Evolutionary conservation across 495 filamentous ascomycete species (phyloP).

Genomic region (Cladorrhinum samala): DNA sequence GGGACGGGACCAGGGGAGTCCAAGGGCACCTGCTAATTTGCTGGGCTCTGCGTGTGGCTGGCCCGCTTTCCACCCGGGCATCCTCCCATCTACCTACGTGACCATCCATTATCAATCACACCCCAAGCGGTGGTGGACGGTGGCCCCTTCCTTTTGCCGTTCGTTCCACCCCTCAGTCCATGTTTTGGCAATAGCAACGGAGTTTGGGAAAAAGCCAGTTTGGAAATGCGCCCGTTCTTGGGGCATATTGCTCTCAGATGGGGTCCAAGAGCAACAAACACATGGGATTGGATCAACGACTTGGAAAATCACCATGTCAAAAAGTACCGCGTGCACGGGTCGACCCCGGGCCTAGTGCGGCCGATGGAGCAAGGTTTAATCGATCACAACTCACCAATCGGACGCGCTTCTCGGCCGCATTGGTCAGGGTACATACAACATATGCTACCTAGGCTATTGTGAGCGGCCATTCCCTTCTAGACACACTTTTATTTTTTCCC

Average conservation of each 20-base stretch:
- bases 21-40: neutral
- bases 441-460: too few species aligned
- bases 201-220: too few species aligned
- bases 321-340: conserved; percentile 30
- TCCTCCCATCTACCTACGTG: too few species aligned
- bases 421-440: too few species aligned
- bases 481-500: neutral
- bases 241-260: too few species aligned
- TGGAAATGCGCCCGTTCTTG: too few species aligned
- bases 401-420: too few species aligned
- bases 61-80: neutral
- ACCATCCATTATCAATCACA: neutral
- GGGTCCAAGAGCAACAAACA: neutral
- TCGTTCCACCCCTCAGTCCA: too few species aligned
- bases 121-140: too few species aligned
- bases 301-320: conserved; percentile 3
- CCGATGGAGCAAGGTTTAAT: conserved; percentile 5
- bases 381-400: neutral
- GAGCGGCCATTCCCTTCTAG: neutral
- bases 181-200: too few species aligned
- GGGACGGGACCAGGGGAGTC: neutral
- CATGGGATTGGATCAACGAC: neutral
- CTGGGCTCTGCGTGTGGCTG: neutral
- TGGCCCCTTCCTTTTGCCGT: too few species aligned
- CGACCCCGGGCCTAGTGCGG: conserved; percentile 9